These are phyloP conservation scores for Penicillium decumbens DNA, from an alignment of 2,329 filamentous ascomycete species.

Conservation along the genomic window DNA sequence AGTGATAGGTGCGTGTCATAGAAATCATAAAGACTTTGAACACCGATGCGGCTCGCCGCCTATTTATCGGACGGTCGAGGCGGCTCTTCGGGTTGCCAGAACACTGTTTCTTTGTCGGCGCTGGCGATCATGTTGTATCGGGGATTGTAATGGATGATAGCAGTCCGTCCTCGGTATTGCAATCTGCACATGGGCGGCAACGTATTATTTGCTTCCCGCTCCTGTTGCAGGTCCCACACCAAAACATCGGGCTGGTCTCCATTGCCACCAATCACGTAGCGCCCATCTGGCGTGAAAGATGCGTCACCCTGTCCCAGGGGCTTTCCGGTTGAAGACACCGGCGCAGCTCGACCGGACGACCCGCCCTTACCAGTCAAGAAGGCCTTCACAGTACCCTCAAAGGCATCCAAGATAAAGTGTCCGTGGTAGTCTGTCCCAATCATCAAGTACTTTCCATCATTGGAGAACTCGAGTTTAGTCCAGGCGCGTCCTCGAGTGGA, in stretches of 20 bases:
- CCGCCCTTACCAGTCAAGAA: slow-evolving; percentile 56
- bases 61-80: slow-evolving; percentile 34
- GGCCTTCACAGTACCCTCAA: slow-evolving; percentile 72
- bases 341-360: slow-evolving; percentile 47
- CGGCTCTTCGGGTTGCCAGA: slow-evolving; percentile 67
- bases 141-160: slow-evolving; percentile 81
- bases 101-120: slow-evolving; percentile 76
- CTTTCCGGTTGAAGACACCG: slow-evolving; percentile 53
- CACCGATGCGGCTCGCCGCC: not conserved
- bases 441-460: slow-evolving; percentile 84
- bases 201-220: slow-evolving; percentile 53
- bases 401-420: slow-evolving; percentile 91
- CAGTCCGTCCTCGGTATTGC: slow-evolving; percentile 55
- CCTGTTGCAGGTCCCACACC: slow-evolving; percentile 74
- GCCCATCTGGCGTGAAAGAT: slow-evolving; percentile 83
- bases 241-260: slow-evolving; percentile 64
- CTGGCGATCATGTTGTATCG: slow-evolving; percentile 87
- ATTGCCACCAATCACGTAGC: slow-evolving; percentile 79
- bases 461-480: slow-evolving; percentile 92
- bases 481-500: slow-evolving; percentile 55
- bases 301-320: slow-evolving; percentile 63
- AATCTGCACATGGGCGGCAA: slow-evolving; percentile 40
- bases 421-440: slow-evolving; percentile 77
- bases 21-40: not conserved
- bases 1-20: not conserved